Base-by-base conservation (phyloP, 805 yeast genomes). In the Geotrichum ghanense region DNA sequence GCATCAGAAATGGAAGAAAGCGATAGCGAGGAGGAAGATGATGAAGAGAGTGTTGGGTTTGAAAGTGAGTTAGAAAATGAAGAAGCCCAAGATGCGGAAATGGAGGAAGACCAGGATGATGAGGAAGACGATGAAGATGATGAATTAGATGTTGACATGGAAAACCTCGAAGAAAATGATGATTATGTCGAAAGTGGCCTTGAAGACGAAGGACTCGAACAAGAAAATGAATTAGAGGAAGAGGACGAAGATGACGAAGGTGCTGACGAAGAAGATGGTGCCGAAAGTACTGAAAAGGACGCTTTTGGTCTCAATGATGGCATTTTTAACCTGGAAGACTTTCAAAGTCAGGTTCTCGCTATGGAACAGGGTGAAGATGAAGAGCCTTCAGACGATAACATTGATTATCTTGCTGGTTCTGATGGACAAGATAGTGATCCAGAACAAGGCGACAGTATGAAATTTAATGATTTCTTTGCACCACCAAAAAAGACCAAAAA, bases 311-410 rank as follows among this genome's bases (percentile, higher is more conserved):
- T 89, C 24, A 84, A 89, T 59, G 95, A 86, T 56, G 85, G 79
- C 4, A 81, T 88, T 54, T 90, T 90, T 59, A 79, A 85, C 50
- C 76, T 90, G 39, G 95, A 87, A 53, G 84, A 83, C 46, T 90
- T 84, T 68, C 85, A 83, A 64, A 76, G 73, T 57, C 87, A 80
- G 60, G 77, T 79, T n/a, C 58, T 83, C 39, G 83, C 75, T 3
- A 72, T 78, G 55, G 90, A 83, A 51, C 61, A 70, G 12, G 66
- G 64, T 14, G 62, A 61, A 20, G 69, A 62, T 25, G 72, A 71
- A 41, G 74, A 71, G 31, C 69, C 70, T 14, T 72, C 73, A 35
- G 71, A 65, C 22, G 78, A 71, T 26, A 68, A 67, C 17, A 62
- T 75, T 24, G 76, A 74, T 53, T 72, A 63, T 49, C 70, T 69